Base-by-base conservation (phyloP, 2,329 filamentous ascomycete genomes). In the Calonectria pseudoturangicola region DNA sequence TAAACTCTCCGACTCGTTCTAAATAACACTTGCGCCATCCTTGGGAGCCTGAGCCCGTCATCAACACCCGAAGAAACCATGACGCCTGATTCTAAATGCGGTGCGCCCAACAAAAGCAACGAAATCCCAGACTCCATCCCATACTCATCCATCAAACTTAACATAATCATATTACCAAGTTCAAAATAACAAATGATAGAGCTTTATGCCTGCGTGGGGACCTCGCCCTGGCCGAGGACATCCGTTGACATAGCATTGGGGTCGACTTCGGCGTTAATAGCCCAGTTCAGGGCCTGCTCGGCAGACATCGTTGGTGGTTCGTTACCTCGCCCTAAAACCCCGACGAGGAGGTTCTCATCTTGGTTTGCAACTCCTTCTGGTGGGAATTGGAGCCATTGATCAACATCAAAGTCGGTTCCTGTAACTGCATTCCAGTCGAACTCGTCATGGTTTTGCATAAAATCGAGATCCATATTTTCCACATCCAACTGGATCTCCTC, bases 341-440 rank as follows among this genome's bases (percentile, higher is more conserved):
- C 81, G 8, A 79, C 79, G 75, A 84, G 82, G 56, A 85, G 76
- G 28, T 81, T 81, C 30, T 85, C 85, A n/a, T 84, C 85, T 9
- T 80, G 77, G 43, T 81, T 82, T 71, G 83, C 85, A 13, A 84
- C 84, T 8, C 86, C 87, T 63, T 90, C 89, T 2, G 86, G 85
- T 7, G 89, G 89, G 73, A 90, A 91, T 72, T 91, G 88, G 27
- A 91, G 84, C 88, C 89, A 91, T 76, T 91, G 88, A 70, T 90
- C 89, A 66, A 91, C 89, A 68, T 91, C 89, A 71, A 91, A 87
- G 73, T 89, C 89, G 10, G 88, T 87, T 7, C 86, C 88, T 18
- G 87, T 84, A 4, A 89, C 83, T 25, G 86, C 86, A 74, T 88
- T 88, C 88, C 88, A 90, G 74, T 90, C 88, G 69, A 90, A 88